Conservation (phyloP, 2,329 filamentous ascomycete species). For the Balansia obtecta region DNA sequence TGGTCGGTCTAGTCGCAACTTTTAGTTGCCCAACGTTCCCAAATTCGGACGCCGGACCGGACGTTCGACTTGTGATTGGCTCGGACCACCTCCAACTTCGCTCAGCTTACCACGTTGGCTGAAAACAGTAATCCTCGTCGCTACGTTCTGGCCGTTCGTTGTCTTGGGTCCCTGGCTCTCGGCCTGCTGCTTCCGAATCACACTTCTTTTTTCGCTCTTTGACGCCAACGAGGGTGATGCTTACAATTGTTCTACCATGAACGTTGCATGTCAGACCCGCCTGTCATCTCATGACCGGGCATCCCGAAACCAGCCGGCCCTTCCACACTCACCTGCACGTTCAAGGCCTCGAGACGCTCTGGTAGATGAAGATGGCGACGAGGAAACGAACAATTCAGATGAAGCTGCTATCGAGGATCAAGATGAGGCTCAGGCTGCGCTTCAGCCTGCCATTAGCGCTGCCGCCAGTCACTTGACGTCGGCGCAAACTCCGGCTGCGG, state of each 20-base stretch:
- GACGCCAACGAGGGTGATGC: no score
- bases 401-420: slow-evolving; percentile 26
- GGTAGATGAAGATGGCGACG: slow-evolving; percentile 7
- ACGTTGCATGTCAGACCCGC: not conserved
- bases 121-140: not conserved
- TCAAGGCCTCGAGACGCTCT: not conserved
- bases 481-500: slow-evolving; percentile 40
- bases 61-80: not conserved
- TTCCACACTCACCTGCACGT: not conserved
- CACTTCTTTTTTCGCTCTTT: not conserved
- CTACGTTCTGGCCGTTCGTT: not conserved
- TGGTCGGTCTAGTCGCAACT: not conserved
- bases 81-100: not conserved
- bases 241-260: not conserved
- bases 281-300: not conserved
- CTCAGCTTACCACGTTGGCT: not conserved
- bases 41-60: not conserved
- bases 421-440: slow-evolving; percentile 45
- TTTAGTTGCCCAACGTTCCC: not conserved
- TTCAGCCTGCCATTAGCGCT: slow-evolving; percentile 46
- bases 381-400: slow-evolving; percentile 8
- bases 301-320: not conserved
- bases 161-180: not conserved
- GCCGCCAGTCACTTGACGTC: slow-evolving; percentile 43
- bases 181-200: not conserved